A percentile compares a stretch with the other conserved stretches of the same genome.
Conservation (phyloP, 2,329 filamentous ascomycete genomes). For the Phialocephala subalpina region DNA sequence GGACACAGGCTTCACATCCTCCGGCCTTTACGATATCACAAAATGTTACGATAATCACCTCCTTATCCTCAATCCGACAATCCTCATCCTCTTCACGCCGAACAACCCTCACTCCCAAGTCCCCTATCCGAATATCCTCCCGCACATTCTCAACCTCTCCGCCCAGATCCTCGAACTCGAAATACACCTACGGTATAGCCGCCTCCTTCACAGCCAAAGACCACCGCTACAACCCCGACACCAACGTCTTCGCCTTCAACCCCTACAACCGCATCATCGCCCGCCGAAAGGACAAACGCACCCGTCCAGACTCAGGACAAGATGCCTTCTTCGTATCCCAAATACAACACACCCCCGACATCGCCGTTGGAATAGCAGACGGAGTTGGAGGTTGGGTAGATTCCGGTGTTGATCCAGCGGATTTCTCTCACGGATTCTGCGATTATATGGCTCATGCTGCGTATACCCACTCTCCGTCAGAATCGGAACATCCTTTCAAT, state of each 20-base stretch:
- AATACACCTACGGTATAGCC: constrained; percentile 73
- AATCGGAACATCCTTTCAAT: constrained; percentile 52
- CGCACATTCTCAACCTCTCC: constrained; percentile 36
- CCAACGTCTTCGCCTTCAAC: constrained; percentile 77
- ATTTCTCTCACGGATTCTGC: constrained; percentile 94
- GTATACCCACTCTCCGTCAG: constrained; percentile 38
- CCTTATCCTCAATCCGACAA: constrained; percentile 15
- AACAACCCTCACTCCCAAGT: constrained; percentile 1
- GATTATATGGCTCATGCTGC: constrained; percentile 88
- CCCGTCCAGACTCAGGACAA: constrained; percentile 82
- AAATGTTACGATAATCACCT: constrained; percentile 5
- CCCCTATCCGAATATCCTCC: constrained; percentile 7
- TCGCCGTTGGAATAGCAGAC: constrained; percentile 91
- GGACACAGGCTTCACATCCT: constrained; percentile 17
- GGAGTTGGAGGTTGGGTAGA: constrained; percentile 96
- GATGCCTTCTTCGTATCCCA: constrained; percentile 94
- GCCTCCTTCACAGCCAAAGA: constrained; percentile 81
- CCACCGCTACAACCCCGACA: constrained; percentile 70
- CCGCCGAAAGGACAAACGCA: constrained; percentile 61
- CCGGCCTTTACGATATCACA: constrained; percentile 1
- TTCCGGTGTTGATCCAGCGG: constrained; percentile 89
- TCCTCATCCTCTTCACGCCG: constrained; percentile 2
- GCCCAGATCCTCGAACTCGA: constrained; percentile 30
- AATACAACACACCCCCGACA: constrained; percentile 73
- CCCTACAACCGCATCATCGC: constrained; percentile 65